Base-by-base conservation (phyloP, 768 basidiomycete species). In the Termitomyces sp. region DNA sequence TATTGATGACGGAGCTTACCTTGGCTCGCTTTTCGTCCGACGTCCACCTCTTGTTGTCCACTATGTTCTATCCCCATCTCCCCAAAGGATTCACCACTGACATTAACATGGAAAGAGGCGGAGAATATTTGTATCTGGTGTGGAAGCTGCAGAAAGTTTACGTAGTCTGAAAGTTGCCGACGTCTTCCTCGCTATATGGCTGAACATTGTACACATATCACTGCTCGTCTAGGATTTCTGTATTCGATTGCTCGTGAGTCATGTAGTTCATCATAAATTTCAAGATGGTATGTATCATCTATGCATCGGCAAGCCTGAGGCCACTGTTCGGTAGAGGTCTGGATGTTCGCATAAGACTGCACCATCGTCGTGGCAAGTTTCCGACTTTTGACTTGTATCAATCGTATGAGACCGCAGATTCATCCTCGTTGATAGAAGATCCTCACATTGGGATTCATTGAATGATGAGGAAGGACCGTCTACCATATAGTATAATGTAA, bases 81-180 rank as follows among this genome's bases (percentile, higher is more conserved):
- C 40, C 50, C 20, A 40, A 31, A 32, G 49, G 46, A 36, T 32
- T 45, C 10, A 60, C 52, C 8, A 9, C 4, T 2, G 46, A 60
- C 40, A 60, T 60, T 1, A 60, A 60, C 36, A 17, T 25, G 43
- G 59, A 45, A 32, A 53, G 52, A 10, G 45, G 45, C 10, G 46
- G 59, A 3, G 59, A 34, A 29, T 60, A 55, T 38, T 4, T 60
- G 36, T 54, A 54, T 45, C 25, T 60, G n/a, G 15, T 46, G 3
- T 60, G 46, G 37, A 43, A 60, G n/a, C 32, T 38, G 32, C 42
- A 60, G 59, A 60, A 17, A n/a, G 59, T 17, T 4, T 54, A 48
- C 25, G 34, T 36, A 31, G 42, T 59, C 38, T 59, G 45, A 59
- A 43, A 31, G 53, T 42, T 15, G 40, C 6, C 15, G 15, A 6